These are phyloP conservation scores for Parafenestella ontariensis DNA, from an alignment of 2,329 filamentous ascomycete genomes.

Conservation along the genomic window DNA sequence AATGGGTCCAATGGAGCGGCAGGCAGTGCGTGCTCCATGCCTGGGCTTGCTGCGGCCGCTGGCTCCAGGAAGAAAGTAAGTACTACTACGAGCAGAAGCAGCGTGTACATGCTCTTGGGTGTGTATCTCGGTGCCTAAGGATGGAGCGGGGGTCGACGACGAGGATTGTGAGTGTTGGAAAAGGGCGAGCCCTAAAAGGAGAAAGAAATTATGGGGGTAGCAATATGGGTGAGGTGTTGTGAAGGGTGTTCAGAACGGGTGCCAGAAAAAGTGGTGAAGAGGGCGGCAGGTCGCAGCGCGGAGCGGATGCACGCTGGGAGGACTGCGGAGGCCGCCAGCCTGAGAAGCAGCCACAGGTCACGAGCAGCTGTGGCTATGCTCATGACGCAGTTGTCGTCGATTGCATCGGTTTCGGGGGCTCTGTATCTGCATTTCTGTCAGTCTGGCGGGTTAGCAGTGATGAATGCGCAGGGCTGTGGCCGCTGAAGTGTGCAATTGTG, in stretches of 20 bases:
- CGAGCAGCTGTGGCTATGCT: slow-evolving; percentile 37
- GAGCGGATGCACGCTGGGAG: slow-evolving; percentile 19
- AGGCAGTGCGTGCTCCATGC: slow-evolving; percentile 31
- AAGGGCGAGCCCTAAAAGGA: neutral
- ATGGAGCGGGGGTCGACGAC: slow-evolving; percentile 14
- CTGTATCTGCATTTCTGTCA: slow-evolving; percentile 30
- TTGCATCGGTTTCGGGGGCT: slow-evolving; percentile 22
- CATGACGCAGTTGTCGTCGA: slow-evolving; percentile 24
- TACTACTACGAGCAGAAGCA: slow-evolving; percentile 35
- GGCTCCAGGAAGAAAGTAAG: slow-evolving; percentile 35
- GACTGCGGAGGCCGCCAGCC: slow-evolving; percentile 33
- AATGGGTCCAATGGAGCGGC: slow-evolving; percentile 26
- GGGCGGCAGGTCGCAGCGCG: slow-evolving; percentile 20
- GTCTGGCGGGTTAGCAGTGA: slow-evolving; percentile 33
- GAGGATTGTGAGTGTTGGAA: neutral
- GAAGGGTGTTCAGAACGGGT: slow-evolving; percentile 9
- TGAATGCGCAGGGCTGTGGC: slow-evolving; percentile 25
- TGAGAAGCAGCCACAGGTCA: slow-evolving; percentile 31
- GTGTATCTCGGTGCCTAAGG: slow-evolving; percentile 31
- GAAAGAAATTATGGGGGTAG: slow-evolving; percentile 2
- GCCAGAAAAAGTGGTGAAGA: slow-evolving; percentile 16
- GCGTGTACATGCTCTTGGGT: slow-evolving; percentile 37
- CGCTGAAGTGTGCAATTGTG: slow-evolving; percentile 26
- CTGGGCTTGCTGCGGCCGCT: slow-evolving; percentile 33
- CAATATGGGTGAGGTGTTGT: slow-evolving; percentile 1